These are phyloP conservation scores for Rhodotorula sp. DNA, from an alignment of 1,284 basidiomycete genomes.

Conservation along the genomic window DNA sequence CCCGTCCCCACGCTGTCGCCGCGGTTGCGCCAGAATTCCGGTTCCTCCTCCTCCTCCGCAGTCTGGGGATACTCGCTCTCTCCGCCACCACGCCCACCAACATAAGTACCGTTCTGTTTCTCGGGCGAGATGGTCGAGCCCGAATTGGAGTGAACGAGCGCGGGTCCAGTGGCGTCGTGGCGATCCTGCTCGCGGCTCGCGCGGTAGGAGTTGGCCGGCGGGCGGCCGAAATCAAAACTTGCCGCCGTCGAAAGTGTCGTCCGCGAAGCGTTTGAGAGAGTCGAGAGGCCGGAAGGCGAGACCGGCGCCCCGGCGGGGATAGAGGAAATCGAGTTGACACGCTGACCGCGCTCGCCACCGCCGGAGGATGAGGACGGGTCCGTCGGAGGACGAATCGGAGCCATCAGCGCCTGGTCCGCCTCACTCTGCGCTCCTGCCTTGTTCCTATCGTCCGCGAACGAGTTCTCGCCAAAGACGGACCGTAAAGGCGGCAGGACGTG, in stretches of 20 bases:
- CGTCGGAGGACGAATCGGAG: conserved; percentile 16
- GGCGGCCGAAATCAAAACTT: conserved; percentile 7
- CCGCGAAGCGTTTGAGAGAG: not conserved
- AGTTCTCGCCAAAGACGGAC: conserved; percentile 13
- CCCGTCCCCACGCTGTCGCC: conserved; percentile 9
- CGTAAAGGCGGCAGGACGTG: conserved; percentile 29
- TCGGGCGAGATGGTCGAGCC: not conserved
- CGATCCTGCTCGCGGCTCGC: not conserved
- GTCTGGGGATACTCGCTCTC: not conserved
- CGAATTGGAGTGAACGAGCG: not conserved
- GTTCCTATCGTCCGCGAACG: not conserved
- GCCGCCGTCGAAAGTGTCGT: conserved; percentile 11
- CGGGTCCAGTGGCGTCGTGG: not conserved
- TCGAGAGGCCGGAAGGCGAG: conserved; percentile 46
- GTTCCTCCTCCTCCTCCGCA: not conserved
- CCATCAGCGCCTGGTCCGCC: conserved; percentile 31
- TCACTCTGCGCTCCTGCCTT: conserved; percentile 15
- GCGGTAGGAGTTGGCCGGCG: not conserved
- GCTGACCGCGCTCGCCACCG: conserved; percentile 26
- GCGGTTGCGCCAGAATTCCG: not conserved
- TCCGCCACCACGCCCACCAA: not conserved
- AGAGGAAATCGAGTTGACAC: conserved; percentile 46
- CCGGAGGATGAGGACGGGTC: conserved; percentile 14
- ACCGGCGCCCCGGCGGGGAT: conserved; percentile 27
- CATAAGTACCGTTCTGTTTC: not conserved